A percentile compares a stretch with the other conserved stretches of the same genome.
Conservation (phyloP, 2,329 filamentous ascomycete species). For the Alternaria sp. region DNA sequence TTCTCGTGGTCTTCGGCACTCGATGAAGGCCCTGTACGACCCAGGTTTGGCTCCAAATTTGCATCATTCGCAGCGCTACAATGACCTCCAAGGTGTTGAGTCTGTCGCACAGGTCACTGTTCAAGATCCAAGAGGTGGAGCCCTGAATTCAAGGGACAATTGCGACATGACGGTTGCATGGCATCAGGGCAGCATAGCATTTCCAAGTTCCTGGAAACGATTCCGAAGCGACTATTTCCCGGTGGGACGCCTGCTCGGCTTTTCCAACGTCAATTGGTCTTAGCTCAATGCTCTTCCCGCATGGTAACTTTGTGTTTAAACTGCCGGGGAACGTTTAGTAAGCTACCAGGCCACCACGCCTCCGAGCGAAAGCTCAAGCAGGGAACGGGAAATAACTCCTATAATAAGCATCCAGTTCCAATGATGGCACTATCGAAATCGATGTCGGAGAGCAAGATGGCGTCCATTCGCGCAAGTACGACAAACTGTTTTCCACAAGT, state of each 20-base stretch:
- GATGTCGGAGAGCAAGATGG: not conserved
- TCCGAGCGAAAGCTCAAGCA: not conserved
- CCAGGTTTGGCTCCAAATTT: not conserved
- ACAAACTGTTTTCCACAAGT: not conserved
- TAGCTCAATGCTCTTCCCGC: conserved; percentile 10
- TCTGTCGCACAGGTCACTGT: conserved; percentile 11
- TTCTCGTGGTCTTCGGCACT: conserved; percentile 13
- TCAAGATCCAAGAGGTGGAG: not conserved
- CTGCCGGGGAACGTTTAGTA: not conserved
- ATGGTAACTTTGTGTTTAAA: conserved; percentile 8
- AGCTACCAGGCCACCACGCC: not conserved
- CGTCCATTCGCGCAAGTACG: not conserved
- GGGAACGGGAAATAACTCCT: not conserved
- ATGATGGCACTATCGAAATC: not conserved
- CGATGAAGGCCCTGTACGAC: not conserved
- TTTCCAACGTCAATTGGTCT: not conserved
- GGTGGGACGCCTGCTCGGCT: not conserved
- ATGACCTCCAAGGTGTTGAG: conserved; percentile 2
- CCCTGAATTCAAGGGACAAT: not conserved
- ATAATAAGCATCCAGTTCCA: not conserved
- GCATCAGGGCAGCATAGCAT: conserved; percentile 1
- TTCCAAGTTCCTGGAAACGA: conserved; percentile 8
- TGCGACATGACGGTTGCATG: conserved; percentile 4
- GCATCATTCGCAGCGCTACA: not conserved
- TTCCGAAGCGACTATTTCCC: not conserved